phyloP scores from a whole-genome alignment of 139 green algal genomes.

The Coelastrella sp. region DNA sequence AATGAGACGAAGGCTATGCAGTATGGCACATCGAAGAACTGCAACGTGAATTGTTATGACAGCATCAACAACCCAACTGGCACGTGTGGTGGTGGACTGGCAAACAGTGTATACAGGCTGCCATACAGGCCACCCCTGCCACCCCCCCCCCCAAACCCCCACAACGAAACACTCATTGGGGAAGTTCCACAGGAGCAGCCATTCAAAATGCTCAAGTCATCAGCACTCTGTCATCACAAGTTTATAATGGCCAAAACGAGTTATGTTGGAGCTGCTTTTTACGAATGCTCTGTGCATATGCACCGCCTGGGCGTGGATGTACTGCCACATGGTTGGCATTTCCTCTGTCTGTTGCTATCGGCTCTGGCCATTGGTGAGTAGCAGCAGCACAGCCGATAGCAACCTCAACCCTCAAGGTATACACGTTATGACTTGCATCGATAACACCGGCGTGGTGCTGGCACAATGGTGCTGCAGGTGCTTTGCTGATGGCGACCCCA shows the following conservation, averaged over 20 bases:
- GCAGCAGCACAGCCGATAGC: too few relatives aligned
- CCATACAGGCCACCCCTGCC: background rate
- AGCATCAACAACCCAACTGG: background rate
- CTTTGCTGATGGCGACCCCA: background rate
- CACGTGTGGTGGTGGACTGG: background rate
- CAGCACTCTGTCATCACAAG: too few relatives aligned
- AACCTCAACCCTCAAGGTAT: too few relatives aligned
- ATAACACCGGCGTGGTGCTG: background rate
- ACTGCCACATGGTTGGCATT: too few relatives aligned
- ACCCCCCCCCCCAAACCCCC: background rate
- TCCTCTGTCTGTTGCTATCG: too few relatives aligned
- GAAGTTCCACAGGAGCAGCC: background rate
- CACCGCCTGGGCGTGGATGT: too few relatives aligned
- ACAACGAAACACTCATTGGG: background rate
- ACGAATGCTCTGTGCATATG: too few relatives aligned
- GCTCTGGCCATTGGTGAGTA: too few relatives aligned
- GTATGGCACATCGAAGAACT: background rate
- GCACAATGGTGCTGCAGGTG: background rate
- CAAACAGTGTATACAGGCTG: conserved; percentile 28
- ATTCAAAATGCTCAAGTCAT: too few relatives aligned
- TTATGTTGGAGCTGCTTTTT: too few relatives aligned
- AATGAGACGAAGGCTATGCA: background rate
- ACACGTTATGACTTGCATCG: too few relatives aligned
- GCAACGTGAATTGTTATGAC: background rate
- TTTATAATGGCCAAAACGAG: too few relatives aligned